Evolutionary conservation across 495 filamentous ascomycete species (phyloP).

Genomic region (Barbatosphaeria neglecta): DNA sequence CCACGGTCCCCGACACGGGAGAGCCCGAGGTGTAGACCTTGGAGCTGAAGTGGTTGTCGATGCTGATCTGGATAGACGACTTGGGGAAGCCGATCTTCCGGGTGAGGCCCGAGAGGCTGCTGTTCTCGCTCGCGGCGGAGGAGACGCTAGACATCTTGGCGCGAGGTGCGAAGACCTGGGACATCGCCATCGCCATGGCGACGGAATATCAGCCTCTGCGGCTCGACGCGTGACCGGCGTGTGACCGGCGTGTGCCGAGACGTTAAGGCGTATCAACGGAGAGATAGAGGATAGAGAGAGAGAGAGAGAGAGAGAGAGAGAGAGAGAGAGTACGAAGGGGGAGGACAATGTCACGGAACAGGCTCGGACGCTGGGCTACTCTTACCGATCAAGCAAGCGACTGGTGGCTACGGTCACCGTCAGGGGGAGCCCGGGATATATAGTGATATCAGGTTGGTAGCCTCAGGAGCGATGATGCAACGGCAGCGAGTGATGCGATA

Average conservation of each 20-base stretch:
- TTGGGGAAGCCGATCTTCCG: slow-evolving; percentile 10
- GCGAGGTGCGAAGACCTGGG: not conserved
- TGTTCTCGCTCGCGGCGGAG: slow-evolving; percentile 3
- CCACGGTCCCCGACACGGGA: slow-evolving; percentile 30
- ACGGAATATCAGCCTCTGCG: too few relatives aligned
- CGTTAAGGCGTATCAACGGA: not conserved
- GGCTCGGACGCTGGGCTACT: too few relatives aligned
- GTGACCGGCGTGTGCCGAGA: too few relatives aligned
- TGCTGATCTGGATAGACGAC: slow-evolving; percentile 27
- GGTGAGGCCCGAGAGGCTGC: slow-evolving; percentile 1
- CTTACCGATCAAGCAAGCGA: too few relatives aligned
- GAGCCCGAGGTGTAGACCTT: slow-evolving; percentile 40
- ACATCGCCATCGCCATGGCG: not conserved
- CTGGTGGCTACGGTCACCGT: too few relatives aligned
- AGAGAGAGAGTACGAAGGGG: not conserved
- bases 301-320: not conserved
- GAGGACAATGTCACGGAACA: not conserved
- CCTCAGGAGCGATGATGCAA: too few relatives aligned
- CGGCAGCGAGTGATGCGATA: too few relatives aligned
- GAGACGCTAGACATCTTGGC: slow-evolving; percentile 2
- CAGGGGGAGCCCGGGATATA: too few relatives aligned
- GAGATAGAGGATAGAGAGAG: not conserved
- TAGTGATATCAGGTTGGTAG: too few relatives aligned
- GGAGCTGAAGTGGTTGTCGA: slow-evolving; percentile 33
- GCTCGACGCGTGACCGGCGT: too few relatives aligned